phyloP scores from a whole-genome alignment of 164 flowering plant species.

The Aristolochia californica region DNA sequence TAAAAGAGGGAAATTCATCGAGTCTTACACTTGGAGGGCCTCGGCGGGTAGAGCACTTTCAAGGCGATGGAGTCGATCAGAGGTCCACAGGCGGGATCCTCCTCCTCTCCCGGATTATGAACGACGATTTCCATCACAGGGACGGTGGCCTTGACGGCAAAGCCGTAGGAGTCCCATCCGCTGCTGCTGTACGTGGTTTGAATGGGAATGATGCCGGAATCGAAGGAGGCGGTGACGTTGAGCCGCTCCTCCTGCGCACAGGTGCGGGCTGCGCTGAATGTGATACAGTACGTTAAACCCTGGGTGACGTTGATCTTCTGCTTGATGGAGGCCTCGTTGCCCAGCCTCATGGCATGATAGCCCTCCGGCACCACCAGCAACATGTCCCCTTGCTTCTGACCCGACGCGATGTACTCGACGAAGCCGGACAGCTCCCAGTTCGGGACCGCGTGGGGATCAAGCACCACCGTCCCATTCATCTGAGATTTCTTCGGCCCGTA shows the following conservation, averaged over 20 bases:
- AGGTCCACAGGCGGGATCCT: constrained; percentile 96
- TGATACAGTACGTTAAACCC: constrained; percentile 48
- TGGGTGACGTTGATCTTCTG: constrained; percentile 35
- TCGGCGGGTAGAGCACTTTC: constrained; percentile 56
- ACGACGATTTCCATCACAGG: constrained; percentile 24
- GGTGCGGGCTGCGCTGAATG: constrained; percentile 68
- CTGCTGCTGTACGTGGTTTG: constrained; percentile 63
- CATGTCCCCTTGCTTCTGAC: constrained; percentile 86
- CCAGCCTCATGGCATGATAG: constrained; percentile 62
- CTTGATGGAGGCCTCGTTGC: constrained; percentile 66
- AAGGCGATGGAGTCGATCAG: constrained; percentile 75
- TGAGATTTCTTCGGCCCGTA: constrained; percentile 48
- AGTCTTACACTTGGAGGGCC: constrained; percentile 58
- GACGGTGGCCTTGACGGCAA: constrained; percentile 39
- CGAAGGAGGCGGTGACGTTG: constrained; percentile 45
- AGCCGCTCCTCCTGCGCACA: constrained; percentile 61
- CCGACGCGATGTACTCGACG: constrained; percentile 75
- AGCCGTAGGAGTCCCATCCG: constrained; percentile 54
- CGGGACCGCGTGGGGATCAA: constrained; percentile 39
- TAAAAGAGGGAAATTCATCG: too few relatives aligned
- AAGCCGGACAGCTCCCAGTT: constrained; percentile 62
- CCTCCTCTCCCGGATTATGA: constrained; percentile 83
- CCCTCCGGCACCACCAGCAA: constrained; percentile 75
- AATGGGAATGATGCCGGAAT: constrained; percentile 39
- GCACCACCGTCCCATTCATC: constrained; percentile 59